A percentile compares a stretch with the other conserved stretches of the same genome.
phyloP scores from a whole-genome alignment of 257 asterid genomes.

The Capsicum rhomboideum region DNA sequence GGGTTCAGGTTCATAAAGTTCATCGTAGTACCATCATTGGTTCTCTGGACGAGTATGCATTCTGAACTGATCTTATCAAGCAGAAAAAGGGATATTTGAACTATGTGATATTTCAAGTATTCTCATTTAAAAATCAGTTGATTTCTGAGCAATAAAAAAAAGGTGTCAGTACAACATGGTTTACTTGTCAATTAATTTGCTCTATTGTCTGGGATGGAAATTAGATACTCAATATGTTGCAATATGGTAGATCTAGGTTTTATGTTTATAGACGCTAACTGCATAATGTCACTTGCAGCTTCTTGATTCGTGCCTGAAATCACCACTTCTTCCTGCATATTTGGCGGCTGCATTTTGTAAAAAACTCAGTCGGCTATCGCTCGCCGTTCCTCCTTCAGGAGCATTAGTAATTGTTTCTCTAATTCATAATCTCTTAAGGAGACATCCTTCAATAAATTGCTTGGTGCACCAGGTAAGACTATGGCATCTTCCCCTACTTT shows the following conservation, averaged over 20 bases:
- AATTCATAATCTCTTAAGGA: constrained; percentile 86
- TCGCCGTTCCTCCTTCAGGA: constrained; percentile 80
- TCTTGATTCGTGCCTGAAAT: constrained; percentile 87
- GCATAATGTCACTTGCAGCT: constrained; percentile 44
- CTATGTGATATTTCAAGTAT: background rate
- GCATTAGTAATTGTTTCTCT: constrained; percentile 66
- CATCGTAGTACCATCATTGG: background rate
- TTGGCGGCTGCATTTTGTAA: constrained; percentile 92
- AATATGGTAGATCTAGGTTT: background rate
- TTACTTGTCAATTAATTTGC: background rate
- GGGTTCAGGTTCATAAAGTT: background rate
- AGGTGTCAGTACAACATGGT: background rate
- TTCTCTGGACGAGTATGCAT: background rate
- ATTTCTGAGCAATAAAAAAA: background rate
- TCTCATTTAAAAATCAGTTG: background rate
- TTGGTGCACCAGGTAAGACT: constrained; percentile 68
- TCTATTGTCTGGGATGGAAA: background rate
- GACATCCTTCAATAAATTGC: constrained; percentile 89
- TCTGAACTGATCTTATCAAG: background rate
- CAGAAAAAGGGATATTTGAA: background rate
- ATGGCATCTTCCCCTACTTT: background rate
- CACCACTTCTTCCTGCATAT: constrained; percentile 95
- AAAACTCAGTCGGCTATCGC: constrained; percentile 80
- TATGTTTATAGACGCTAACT: background rate
- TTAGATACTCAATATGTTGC: background rate